These are phyloP conservation scores for Mycena sp. DNA, from an alignment of 1,284 basidiomycete genomes.

Conservation along the genomic window DNA sequence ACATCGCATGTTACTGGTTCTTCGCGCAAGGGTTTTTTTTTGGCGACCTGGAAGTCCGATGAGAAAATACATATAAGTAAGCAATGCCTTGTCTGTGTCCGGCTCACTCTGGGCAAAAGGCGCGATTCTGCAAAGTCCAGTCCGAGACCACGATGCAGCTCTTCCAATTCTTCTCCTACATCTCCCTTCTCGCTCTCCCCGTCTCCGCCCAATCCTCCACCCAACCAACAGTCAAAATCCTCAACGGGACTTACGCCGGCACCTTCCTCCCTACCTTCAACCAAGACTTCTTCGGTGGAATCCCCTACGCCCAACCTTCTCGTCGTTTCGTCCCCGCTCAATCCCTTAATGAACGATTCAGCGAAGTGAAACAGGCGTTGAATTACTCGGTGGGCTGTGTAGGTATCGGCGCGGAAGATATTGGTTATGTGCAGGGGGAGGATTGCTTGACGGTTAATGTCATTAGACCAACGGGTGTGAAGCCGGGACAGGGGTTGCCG, in stretches of 20 bases:
- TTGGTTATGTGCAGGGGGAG: slow-evolving; percentile 38
- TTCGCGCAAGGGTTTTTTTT: slow-evolving; percentile 10
- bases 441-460: slow-evolving; percentile 58
- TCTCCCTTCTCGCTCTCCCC: slow-evolving; percentile 19
- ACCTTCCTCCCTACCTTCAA: slow-evolving; percentile 53
- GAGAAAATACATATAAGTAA: slow-evolving; percentile 20
- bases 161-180: slow-evolving; percentile 16
- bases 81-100: slow-evolving; percentile 14
- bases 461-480: slow-evolving; percentile 53
- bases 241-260: slow-evolving; percentile 43
- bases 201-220: slow-evolving; percentile 18
- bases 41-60: slow-evolving; percentile 13
- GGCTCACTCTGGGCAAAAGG: slow-evolving; percentile 13
- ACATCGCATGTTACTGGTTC: slow-evolving; percentile 16
- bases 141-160: slow-evolving; percentile 18
- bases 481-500: slow-evolving; percentile 47
- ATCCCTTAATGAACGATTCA: slow-evolving; percentile 45
- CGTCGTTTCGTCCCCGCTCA: slow-evolving; percentile 50
- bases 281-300: slow-evolving; percentile 50
- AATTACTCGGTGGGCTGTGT: slow-evolving; percentile 53
- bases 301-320: slow-evolving; percentile 56
- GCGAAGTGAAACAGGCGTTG: slow-evolving; percentile 52
- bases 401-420: slow-evolving; percentile 46
- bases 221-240: slow-evolving; percentile 21
- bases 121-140: slow-evolving; percentile 20